Evolutionary conservation across 2,329 filamentous ascomycete genomes (phyloP).

Genomic region (Arachnopeziza araneosa): DNA sequence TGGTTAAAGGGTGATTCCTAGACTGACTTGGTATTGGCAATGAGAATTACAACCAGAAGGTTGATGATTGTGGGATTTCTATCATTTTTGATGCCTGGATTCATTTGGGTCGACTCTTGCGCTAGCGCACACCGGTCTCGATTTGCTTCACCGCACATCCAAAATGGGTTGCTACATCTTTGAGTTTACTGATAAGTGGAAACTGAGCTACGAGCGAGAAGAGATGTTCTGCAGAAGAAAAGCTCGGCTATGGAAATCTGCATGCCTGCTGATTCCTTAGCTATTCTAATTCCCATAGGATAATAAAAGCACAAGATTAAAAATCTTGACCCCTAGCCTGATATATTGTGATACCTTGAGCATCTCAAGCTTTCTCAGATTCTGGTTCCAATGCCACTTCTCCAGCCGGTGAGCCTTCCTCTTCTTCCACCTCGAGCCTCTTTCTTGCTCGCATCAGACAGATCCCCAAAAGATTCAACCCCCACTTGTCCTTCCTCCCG

Average conservation of each 20-base stretch:
- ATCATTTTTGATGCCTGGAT: slow-evolving; percentile 8
- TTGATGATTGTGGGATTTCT: not conserved
- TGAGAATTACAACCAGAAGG: not conserved
- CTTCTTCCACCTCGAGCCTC: slow-evolving; percentile 40
- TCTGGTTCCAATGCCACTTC: not conserved
- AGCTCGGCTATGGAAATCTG: not conserved
- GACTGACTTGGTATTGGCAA: not conserved
- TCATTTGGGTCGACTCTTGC: slow-evolving; percentile 11
- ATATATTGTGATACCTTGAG: not conserved
- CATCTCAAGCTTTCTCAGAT: not conserved
- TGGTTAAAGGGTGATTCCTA: slow-evolving; percentile 28
- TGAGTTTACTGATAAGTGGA: slow-evolving; percentile 6
- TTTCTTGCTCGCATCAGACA: slow-evolving; percentile 54
- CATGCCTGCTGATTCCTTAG: not conserved
- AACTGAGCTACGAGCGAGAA: not conserved
- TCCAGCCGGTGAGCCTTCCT: not conserved
- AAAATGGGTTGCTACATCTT: slow-evolving; percentile 10
- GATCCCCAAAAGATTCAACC: slow-evolving; percentile 58
- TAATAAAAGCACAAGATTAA: not conserved
- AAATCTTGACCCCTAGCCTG: not conserved
- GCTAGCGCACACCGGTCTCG: not conserved
- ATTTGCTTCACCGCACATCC: slow-evolving; percentile 6
- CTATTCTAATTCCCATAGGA: not conserved
- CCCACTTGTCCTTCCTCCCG: slow-evolving; percentile 47
- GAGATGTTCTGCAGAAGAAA: slow-evolving; percentile 3